phyloP scores from a whole-genome alignment of 495 filamentous ascomycete genomes.

The Lophiotrema nucula region DNA sequence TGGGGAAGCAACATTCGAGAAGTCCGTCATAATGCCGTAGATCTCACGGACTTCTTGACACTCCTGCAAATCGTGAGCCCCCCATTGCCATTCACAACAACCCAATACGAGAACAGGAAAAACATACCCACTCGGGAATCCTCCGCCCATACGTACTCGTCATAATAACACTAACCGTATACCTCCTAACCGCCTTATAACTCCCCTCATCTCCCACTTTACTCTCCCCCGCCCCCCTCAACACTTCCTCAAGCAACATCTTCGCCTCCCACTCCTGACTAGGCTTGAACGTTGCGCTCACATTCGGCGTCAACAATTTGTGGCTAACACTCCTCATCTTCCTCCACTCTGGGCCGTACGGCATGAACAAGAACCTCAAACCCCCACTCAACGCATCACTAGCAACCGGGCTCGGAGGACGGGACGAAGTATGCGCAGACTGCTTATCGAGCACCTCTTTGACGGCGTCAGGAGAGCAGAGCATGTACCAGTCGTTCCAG shows the following conservation, averaged over 20 bases:
- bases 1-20: constrained; percentile 22
- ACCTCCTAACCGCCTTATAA: constrained; percentile 29
- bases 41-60: constrained; percentile 30
- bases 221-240: constrained; percentile 8
- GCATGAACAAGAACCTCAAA: constrained; percentile 32
- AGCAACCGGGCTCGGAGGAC: constrained; percentile 23
- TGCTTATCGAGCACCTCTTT: constrained; percentile 31
- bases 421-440: constrained; percentile 11
- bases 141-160: constrained; percentile 35
- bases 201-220: constrained; percentile 4
- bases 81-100: too few species aligned
- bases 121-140: constrained; percentile 29
- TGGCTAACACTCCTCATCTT: constrained; percentile 25
- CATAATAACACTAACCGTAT: constrained; percentile 34
- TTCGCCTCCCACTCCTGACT: constrained; percentile 30
- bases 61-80: constrained; percentile 15
- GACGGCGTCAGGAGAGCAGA: constrained; percentile 26
- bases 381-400: constrained; percentile 26
- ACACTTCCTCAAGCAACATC: constrained; percentile 28
- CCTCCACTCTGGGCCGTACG: constrained; percentile 23
- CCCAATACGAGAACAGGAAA: not conserved
- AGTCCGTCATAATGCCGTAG: constrained; percentile 31
- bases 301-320: constrained; percentile 24
- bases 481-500: constrained; percentile 33
- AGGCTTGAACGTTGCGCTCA: constrained; percentile 23